These are phyloP conservation scores for carrot (Daucus carota) DNA, from an alignment of 129 eudicot species.

Conservation along the genomic window DH1_v3.0 NC_030382.2:54853001-54853500, in stretches of 20 bases:
- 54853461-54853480: neutral
- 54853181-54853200: neutral
- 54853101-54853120: neutral
- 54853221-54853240: neutral
- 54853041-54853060: constrained; percentile 24
- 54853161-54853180: neutral
- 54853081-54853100: neutral
- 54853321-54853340: constrained; percentile 29
- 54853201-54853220: neutral
- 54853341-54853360: constrained; percentile 25
- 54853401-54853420: constrained; percentile 12
- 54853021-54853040: constrained; percentile 16
- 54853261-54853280: neutral
- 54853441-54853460: neutral
- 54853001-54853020: constrained; percentile 19
- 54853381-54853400: constrained; percentile 15
- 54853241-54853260: too few relatives aligned
- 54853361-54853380: constrained; percentile 15
- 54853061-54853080: constrained; percentile 21
- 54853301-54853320: neutral
- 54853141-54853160: neutral
- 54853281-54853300: neutral
- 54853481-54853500: neutral
- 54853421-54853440: neutral
- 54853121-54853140: neutral